phyloP scores from a whole-genome alignment of 768 basidiomycete genomes.

The Leccinum uliginosum region DNA sequence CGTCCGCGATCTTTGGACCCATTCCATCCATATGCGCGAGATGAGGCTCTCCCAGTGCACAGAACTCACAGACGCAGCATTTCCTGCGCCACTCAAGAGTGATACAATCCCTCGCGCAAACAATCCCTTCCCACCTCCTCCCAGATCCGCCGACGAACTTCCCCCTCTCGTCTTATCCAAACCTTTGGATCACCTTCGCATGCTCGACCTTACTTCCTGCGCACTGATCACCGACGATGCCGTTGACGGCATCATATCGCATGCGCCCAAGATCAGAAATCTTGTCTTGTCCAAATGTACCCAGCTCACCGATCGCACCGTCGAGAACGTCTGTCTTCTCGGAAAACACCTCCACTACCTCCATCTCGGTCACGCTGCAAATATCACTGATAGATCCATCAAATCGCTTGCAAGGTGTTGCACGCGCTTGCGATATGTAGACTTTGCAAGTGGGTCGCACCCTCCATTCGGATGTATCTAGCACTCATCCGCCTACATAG shows the following conservation, averaged over 20 bases:
- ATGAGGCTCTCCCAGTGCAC: conserved; percentile 79
- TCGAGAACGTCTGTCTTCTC: conserved; percentile 79
- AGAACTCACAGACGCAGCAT: conserved; percentile 76
- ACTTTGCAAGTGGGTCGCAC: conserved; percentile 80
- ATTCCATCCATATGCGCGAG: conserved; percentile 84
- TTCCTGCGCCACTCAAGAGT: conserved; percentile 63
- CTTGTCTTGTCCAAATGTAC: conserved; percentile 84
- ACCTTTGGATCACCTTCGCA: conserved; percentile 79
- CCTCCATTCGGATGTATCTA: neutral
- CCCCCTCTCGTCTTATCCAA: conserved; percentile 65
- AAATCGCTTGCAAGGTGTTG: conserved; percentile 80
- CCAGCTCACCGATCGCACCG: conserved; percentile 72
- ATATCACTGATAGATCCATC: conserved; percentile 88
- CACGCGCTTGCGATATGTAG: conserved; percentile 88
- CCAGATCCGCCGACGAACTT: conserved; percentile 38
- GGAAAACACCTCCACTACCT: conserved; percentile 94
- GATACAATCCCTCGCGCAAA: conserved; percentile 33
- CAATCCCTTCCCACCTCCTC: conserved; percentile 42
- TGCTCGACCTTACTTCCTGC: conserved; percentile 91
- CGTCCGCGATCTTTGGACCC: conserved; percentile 78
- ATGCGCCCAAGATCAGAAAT: conserved; percentile 80
- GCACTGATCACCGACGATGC: conserved; percentile 76
- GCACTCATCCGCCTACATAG: conserved; percentile 35
- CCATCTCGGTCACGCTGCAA: conserved; percentile 87
- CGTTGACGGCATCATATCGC: conserved; percentile 75